phyloP scores from a whole-genome alignment of 2,329 filamentous ascomycete species.

The Venturia aucupariae region DNA sequence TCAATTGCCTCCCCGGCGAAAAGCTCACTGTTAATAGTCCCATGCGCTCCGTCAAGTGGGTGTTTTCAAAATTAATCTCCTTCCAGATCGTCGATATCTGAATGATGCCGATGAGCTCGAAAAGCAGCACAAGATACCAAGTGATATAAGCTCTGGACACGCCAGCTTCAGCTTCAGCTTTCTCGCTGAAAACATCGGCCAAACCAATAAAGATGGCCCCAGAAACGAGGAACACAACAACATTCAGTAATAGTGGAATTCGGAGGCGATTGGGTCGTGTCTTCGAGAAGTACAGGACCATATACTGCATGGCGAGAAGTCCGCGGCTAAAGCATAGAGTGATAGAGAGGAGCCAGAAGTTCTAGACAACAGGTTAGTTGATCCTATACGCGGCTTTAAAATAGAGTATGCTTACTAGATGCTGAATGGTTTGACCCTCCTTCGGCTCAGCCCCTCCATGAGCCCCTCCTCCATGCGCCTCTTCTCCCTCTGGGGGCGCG shows the following conservation, averaged over 20 bases:
- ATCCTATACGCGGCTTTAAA: neutral
- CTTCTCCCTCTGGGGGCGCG: conserved; percentile 20
- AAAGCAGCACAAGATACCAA: conserved; percentile 35
- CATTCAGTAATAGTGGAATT: neutral
- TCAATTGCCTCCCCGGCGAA: neutral
- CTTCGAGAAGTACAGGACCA: neutral
- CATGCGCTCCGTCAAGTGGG: conserved; percentile 55
- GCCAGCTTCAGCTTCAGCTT: neutral
- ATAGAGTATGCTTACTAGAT: neutral
- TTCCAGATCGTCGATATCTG: conserved; percentile 45
- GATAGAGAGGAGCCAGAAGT: conserved; percentile 5
- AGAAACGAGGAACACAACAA: neutral
- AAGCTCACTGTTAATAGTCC: conserved; percentile 49
- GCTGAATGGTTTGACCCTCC: neutral
- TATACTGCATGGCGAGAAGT: neutral
- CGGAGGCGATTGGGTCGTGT: neutral
- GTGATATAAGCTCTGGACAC: conserved; percentile 22
- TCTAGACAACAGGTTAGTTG: neutral
- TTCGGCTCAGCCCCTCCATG: neutral
- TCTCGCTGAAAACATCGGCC: neutral
- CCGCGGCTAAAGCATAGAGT: neutral
- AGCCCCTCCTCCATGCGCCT: neutral
- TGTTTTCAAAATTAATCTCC: conserved; percentile 51
- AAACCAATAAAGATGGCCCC: neutral
- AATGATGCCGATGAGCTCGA: conserved; percentile 46